Conservation (phyloP, 192 early-diverging fungal species). For the Rhizoclosmatium globosum region DNA sequence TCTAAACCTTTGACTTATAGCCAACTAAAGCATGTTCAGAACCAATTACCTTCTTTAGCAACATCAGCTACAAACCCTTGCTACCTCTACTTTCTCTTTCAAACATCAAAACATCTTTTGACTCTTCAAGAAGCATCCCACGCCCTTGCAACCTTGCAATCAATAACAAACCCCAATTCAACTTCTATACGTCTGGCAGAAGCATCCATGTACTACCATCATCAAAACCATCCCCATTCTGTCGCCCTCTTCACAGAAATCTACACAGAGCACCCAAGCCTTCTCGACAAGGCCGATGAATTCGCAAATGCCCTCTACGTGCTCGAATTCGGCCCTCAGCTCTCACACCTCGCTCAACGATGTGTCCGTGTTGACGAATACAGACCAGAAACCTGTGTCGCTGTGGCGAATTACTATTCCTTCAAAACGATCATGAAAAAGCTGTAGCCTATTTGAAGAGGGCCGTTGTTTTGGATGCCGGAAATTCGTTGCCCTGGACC, state of each 20-base stretch:
- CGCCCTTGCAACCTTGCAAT: not conserved
- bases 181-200: not conserved
- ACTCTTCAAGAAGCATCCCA: slow-evolving; percentile 6
- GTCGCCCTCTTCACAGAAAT: slow-evolving; percentile 70
- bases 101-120: slow-evolving; percentile 27
- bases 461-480: slow-evolving; percentile 81
- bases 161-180: not conserved
- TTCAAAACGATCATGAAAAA: slow-evolving; percentile 81
- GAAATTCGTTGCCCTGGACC: slow-evolving; percentile 85
- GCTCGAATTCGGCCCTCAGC: slow-evolving; percentile 70
- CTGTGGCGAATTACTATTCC: slow-evolving; percentile 86
- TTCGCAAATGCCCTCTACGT: slow-evolving; percentile 91
- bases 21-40: not conserved
- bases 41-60: not conserved
- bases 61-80: slow-evolving; percentile 5
- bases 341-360: slow-evolving; percentile 81
- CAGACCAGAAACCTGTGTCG: slow-evolving; percentile 84
- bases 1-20: not conserved
- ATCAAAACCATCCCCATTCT: slow-evolving; percentile 8
- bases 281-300: slow-evolving; percentile 82
- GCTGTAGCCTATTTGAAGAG: slow-evolving; percentile 87
- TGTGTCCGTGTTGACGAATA: slow-evolving; percentile 77
- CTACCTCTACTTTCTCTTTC: slow-evolving; percentile 31
- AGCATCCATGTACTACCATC: slow-evolving; percentile 22
- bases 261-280: slow-evolving; percentile 74